Conservation (phyloP, 139 green algal genomes). For the Coelastrella sp. region DNA sequence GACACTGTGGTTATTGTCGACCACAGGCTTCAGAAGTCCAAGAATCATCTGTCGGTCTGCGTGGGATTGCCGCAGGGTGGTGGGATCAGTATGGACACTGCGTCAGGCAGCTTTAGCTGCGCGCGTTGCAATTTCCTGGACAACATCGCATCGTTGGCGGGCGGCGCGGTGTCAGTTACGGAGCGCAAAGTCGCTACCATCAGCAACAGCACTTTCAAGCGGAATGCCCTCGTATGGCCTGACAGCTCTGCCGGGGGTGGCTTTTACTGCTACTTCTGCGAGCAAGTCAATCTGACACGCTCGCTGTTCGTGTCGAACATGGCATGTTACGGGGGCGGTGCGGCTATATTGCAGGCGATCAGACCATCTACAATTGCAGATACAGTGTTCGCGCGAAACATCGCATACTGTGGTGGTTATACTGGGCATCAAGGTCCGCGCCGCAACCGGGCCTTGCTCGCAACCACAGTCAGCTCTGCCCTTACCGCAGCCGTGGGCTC, state of each 20-base stretch:
- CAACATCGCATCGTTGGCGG: constrained; percentile 2
- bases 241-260: constrained; percentile 19
- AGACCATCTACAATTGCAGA: neutral
- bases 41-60: neutral
- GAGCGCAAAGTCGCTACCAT: neutral
- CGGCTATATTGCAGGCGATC: constrained; percentile 11
- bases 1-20: neutral
- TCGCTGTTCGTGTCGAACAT: neutral
- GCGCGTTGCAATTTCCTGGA: neutral
- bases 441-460: too few species aligned
- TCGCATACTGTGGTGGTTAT: too few species aligned
- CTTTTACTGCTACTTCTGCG: constrained; percentile 33
- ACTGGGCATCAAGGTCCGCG: too few species aligned
- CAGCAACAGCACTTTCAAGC: neutral
- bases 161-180: constrained; percentile 24
- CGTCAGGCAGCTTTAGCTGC: neutral
- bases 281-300: neutral
- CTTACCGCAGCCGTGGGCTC: neutral
- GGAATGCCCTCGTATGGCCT: constrained; percentile 7
- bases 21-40: neutral
- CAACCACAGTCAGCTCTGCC: too few species aligned
- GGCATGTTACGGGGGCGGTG: constrained; percentile 33
- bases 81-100: constrained; percentile 12
- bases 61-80: neutral
- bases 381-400: neutral